Conservation (phyloP, 225 moss, liverwort and hornwort genomes). For the Pseudisothecium myosuroides region DNA sequence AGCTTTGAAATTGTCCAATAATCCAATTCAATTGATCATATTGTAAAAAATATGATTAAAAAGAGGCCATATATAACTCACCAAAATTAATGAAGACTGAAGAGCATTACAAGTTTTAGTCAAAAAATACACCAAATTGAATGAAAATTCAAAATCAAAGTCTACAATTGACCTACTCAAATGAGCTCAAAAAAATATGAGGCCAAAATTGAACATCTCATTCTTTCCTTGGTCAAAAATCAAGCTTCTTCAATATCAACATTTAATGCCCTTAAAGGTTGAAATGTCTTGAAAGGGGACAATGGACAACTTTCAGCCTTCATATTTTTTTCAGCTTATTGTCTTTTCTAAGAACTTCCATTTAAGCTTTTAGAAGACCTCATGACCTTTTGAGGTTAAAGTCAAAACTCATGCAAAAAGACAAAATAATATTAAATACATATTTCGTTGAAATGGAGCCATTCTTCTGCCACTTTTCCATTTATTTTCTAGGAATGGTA, state of each 20-base stretch:
- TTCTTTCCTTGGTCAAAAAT: background rate
- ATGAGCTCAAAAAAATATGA: background rate
- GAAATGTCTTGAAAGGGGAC: background rate
- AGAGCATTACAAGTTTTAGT: background rate
- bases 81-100: background rate
- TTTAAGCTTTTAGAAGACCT: background rate
- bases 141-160: background rate
- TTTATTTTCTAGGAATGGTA: too few relatives aligned
- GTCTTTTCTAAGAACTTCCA: background rate
- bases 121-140: background rate
- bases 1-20: rapidly evolving
- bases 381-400: background rate
- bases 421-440: too few relatives aligned
- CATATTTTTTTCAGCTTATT: background rate
- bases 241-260: background rate
- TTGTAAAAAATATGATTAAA: background rate
- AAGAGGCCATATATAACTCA: background rate
- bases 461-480: too few relatives aligned
- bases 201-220: background rate
- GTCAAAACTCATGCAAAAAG: too few relatives aligned
- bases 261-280: background rate
- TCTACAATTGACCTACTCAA: background rate
- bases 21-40: too few relatives aligned
- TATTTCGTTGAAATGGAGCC: too few relatives aligned
- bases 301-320: rapidly evolving